Conservation (phyloP, 495 filamentous ascomycete genomes). For the Annulohypoxylon nitens region DNA sequence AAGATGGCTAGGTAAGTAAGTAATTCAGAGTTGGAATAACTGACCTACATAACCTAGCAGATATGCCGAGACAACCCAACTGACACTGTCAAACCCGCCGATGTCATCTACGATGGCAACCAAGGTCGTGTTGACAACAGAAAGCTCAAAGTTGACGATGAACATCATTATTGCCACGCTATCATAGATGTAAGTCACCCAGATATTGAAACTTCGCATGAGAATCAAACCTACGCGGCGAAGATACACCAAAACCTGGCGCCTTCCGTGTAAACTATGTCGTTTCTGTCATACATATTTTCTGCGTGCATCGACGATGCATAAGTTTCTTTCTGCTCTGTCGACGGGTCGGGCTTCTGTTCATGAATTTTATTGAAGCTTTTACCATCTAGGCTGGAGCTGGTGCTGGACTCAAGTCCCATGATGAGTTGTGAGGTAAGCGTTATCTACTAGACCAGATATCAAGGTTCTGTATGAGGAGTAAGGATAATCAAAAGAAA, state of each 20-base stretch:
- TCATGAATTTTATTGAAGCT: not conserved
- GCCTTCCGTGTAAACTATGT: not conserved
- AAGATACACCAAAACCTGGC: not conserved
- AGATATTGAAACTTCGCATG: not conserved
- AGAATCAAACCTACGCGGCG: not conserved
- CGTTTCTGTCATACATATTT: not conserved
- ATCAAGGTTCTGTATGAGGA: too few species aligned
- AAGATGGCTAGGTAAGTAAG: not conserved
- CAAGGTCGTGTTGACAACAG: conserved; percentile 32
- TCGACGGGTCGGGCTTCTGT: not conserved
- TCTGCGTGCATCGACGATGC: not conserved
- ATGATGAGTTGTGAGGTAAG: too few species aligned
- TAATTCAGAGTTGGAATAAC: not conserved
- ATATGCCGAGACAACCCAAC: conserved; percentile 52
- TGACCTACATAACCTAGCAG: conserved; percentile 46
- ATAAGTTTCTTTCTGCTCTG: not conserved
- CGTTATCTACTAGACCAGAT: too few species aligned
- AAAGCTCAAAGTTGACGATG: conserved; percentile 33
- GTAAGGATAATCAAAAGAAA: too few species aligned
- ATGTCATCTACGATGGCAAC: conserved; percentile 40
- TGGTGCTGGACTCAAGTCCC: too few species aligned
- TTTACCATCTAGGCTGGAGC: too few species aligned
- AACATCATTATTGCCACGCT: conserved; percentile 48
- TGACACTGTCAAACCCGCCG: conserved; percentile 26
- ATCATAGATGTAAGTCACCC: not conserved